Evolutionary conservation across 441 rosid genomes (phyloP).

Genomic region (Corymbia citriodora): DNA sequence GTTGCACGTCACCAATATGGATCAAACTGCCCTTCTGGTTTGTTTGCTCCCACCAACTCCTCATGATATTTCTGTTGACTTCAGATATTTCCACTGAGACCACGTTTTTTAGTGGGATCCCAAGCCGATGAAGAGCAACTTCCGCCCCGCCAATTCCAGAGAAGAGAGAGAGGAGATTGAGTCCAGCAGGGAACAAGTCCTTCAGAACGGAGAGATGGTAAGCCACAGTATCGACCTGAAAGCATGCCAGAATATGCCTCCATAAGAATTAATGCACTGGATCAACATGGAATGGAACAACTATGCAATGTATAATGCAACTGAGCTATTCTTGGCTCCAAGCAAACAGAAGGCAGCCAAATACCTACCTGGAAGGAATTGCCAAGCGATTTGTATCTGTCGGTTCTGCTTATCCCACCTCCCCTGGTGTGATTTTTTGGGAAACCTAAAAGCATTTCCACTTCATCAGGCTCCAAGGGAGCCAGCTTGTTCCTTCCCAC

Average conservation of each 20-base stretch:
- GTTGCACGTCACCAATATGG: conserved; percentile 44
- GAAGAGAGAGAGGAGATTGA: conserved; percentile 79
- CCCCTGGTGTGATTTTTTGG: conserved; percentile 92
- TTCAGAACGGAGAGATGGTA: conserved; percentile 77
- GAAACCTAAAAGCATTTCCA: conserved; percentile 82
- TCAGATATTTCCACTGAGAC: conserved; percentile 76
- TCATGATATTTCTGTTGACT: conserved; percentile 46
- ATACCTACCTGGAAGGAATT: conserved; percentile 81
- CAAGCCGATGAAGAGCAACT: conserved; percentile 83
- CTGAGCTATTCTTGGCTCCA: background rate
- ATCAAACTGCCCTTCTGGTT: conserved; percentile 61
- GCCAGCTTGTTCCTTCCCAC: conserved; percentile 85
- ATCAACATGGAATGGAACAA: background rate
- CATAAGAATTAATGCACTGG: background rate
- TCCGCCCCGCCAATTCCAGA: conserved; percentile 97
- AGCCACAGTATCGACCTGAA: conserved; percentile 90
- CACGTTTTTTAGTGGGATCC: conserved; percentile 53
- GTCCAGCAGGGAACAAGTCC: conserved; percentile 53
- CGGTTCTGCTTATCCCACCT: conserved; percentile 76
- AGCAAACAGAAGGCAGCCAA: background rate
- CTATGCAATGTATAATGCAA: background rate
- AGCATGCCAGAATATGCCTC: background rate
- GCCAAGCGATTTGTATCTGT: conserved; percentile 77
- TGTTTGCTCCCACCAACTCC: conserved; percentile 88
- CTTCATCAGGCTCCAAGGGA: conserved; percentile 85